A percentile compares a stretch with the other conserved stretches of the same genome.
Evolutionary conservation across 768 basidiomycete genomes (phyloP).

Genomic region (Boletales sp.): DNA sequence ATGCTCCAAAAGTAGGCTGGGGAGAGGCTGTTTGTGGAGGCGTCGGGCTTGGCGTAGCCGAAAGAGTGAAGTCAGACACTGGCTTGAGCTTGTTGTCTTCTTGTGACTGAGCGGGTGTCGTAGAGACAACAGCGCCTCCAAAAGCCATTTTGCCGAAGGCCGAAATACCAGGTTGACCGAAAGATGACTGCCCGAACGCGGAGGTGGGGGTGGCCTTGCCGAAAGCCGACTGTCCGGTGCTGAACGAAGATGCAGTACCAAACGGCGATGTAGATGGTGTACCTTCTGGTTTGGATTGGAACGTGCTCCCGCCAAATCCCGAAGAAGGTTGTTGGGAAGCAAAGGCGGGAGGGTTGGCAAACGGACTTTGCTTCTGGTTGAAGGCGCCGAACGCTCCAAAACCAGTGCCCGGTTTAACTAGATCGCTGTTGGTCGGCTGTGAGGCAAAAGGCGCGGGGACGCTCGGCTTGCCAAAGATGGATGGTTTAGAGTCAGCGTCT

Average conservation of each 20-base stretch:
- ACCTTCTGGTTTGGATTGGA: constrained; percentile 14
- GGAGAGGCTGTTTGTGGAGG: too few relatives aligned
- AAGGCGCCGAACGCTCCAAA: constrained; percentile 31
- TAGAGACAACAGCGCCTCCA: too few relatives aligned
- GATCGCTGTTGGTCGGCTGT: constrained; percentile 5
- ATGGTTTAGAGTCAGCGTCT: constrained; percentile 23
- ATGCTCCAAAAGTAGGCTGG: constrained; percentile 31
- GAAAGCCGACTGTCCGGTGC: constrained; percentile 32
- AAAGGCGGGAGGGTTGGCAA: constrained; percentile 14
- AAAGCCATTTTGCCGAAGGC: constrained; percentile 22
- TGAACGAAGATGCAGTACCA: constrained; percentile 23
- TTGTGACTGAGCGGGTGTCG: too few relatives aligned
- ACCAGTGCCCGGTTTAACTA: constrained; percentile 33
- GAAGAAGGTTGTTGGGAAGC: constrained; percentile 18
- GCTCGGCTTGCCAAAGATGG: constrained; percentile 32
- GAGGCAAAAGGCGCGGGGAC: constrained; percentile 2
- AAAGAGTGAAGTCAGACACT: too few relatives aligned
- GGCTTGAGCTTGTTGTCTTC: too few relatives aligned
- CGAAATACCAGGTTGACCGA: constrained; percentile 18
- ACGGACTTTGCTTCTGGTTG: constrained; percentile 23
- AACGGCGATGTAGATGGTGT: constrained; percentile 3
- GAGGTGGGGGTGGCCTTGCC: constrained; percentile 21
- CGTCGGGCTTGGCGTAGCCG: too few relatives aligned
- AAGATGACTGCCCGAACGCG: constrained; percentile 36
- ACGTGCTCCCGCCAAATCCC: constrained; percentile 15